Percentiles rank a stretch among this genome's conserved stretches.
Conservation (phyloP, 441 rosid species). For the Manihot esculenta region DNA sequence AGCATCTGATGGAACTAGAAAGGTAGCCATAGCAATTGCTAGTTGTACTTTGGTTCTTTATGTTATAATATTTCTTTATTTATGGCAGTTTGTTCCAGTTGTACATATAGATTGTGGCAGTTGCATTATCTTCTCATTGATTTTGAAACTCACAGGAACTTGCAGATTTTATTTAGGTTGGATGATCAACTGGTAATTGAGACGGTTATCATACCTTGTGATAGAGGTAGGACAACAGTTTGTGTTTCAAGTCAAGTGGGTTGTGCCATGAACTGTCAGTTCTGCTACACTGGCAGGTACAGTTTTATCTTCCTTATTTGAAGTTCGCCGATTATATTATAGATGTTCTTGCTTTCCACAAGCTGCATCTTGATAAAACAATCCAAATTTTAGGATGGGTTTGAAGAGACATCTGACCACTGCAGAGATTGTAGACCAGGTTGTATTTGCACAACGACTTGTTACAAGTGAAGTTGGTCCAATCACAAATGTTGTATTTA, state of each 20-base stretch:
- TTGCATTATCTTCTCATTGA: slow-evolving; percentile 52
- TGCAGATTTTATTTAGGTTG: slow-evolving; percentile 86
- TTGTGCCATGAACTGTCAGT: slow-evolving; percentile 95
- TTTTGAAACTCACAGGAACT: slow-evolving; percentile 66
- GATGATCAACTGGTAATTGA: slow-evolving; percentile 76
- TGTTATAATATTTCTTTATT: not conserved
- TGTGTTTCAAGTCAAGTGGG: slow-evolving; percentile 95
- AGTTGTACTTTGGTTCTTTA: not conserved
- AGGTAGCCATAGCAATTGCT: slow-evolving; percentile 48
- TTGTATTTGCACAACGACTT: slow-evolving; percentile 67
- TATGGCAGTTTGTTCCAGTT: not conserved
- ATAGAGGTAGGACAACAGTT: slow-evolving; percentile 79
- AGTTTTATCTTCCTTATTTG: slow-evolving; percentile 12
- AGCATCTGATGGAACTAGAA: slow-evolving; percentile 84
- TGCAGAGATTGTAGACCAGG: slow-evolving; percentile 92
- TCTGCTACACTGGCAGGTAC: slow-evolving; percentile 90
- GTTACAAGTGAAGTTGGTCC: slow-evolving; percentile 59
- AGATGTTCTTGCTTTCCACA: not conserved
- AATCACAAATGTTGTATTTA: slow-evolving; percentile 83
- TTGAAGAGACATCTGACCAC: slow-evolving; percentile 75
- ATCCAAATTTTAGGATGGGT: slow-evolving; percentile 64
- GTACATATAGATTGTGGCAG: not conserved
- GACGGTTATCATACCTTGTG: slow-evolving; percentile 85
- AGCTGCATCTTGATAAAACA: slow-evolving; percentile 3
- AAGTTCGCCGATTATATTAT: not conserved